Conservation (phyloP, 2,329 filamentous ascomycete genomes). For the Esteya vermicola region DNA sequence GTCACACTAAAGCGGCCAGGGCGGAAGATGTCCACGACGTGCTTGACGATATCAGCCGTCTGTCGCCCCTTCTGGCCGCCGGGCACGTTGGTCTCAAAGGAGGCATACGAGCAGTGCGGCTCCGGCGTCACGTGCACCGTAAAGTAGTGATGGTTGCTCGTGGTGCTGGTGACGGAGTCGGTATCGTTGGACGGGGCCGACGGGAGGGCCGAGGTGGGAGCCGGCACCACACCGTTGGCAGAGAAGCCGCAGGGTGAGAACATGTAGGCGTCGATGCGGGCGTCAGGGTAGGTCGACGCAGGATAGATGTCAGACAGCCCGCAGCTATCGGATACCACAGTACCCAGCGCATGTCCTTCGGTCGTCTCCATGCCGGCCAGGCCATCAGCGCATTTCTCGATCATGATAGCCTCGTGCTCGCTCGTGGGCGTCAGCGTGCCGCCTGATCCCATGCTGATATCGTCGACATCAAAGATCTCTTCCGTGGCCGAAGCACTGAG, state of each 20-base stretch:
- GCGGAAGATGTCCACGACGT: slow-evolving; percentile 91
- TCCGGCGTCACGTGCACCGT: slow-evolving; percentile 97
- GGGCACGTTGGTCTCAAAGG: slow-evolving; percentile 96
- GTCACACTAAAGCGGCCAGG: slow-evolving; percentile 97
- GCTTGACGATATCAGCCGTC: slow-evolving; percentile 80
- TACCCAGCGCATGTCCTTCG: slow-evolving; percentile 86
- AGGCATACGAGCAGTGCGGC: slow-evolving; percentile 92
- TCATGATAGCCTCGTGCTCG: slow-evolving; percentile 37
- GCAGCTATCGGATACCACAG: slow-evolving; percentile 79
- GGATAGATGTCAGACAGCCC: slow-evolving; percentile 85
- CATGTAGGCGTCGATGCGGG: slow-evolving; percentile 87
- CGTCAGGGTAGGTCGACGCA: slow-evolving; percentile 73
- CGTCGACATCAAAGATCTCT: slow-evolving; percentile 66
- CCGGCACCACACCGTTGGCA: slow-evolving; percentile 87
- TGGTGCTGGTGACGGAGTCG: too few species aligned
- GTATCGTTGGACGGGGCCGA: slow-evolving; percentile 7
- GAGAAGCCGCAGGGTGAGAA: slow-evolving; percentile 97
- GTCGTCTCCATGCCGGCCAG: slow-evolving; percentile 62
- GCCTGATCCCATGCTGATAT: slow-evolving; percentile 42
- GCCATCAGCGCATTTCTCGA: too few species aligned
- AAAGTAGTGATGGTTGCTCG: too few species aligned
- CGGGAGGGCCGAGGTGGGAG: slow-evolving; percentile 42
- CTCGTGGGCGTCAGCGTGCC: slow-evolving; percentile 42
- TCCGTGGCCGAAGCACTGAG: slow-evolving; percentile 31
- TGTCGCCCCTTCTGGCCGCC: slow-evolving; percentile 75